Evolutionary conservation across 768 basidiomycete species (phyloP), one percentile per base, ranked within the genome.

Genomic region (Suillus brevipes): DNA sequence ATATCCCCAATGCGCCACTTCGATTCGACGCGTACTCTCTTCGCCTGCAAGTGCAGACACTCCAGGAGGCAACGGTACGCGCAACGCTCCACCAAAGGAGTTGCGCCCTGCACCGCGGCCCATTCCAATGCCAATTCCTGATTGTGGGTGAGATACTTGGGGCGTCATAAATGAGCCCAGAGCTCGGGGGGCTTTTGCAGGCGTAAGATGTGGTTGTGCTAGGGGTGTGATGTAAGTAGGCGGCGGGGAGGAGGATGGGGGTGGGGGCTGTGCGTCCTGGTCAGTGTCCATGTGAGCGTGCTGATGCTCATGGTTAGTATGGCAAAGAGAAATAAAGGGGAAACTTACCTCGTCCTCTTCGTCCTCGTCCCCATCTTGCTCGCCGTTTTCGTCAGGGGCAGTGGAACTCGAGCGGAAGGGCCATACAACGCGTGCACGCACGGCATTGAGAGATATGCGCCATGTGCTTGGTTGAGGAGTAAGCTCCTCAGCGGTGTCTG

Each of bases 1-100:
- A 88, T 80, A 62, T 88, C 87, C 52, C 76, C 78, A 12, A 88
- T 84, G 61, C 78, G 82, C 89, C 86, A 88, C 16, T 83, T 79
- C 49, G 82, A 78, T 37, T 84, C 81, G 2, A 85, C 70, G 12
- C 83, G 72, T 9, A 87, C 79, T 14, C 85, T 78, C 42, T 80
- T 79, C 10, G 58, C 58, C 20, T 53, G 36, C 61, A 62, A n/a
- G 16, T 10, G 64, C 23, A 25, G 66, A 59, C 34, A n/a, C 38
- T 63, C 61, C n/a, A 68, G 62, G 3, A 66, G 58, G 58, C 0
- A 28, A 28, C 3, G 40, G 28, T 20, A 59, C 28, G 18, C 65
- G 53, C 62, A 65, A 25, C 6, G 63, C 42, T 0, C 80, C 81
- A 13, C 82, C 85, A 28, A 85, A 72, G 0, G 86, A 87, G 64